These are phyloP conservation scores for Tritrichomonas foetus DNA, from an alignment of 208 protist species.

Conservation along the genomic window DNA sequence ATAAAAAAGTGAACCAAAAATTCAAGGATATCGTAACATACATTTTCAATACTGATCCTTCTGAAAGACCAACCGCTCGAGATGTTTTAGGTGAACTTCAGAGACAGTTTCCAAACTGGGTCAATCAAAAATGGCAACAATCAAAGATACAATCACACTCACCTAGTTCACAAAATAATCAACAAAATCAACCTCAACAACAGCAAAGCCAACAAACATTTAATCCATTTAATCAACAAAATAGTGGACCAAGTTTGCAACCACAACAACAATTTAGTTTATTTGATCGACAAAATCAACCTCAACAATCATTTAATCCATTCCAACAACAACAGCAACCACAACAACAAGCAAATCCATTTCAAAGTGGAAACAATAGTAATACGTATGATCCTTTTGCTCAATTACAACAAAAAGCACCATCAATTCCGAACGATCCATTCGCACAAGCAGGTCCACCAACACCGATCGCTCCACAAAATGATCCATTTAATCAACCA, in stretches of 20 bases:
- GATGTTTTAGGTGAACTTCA: background rate
- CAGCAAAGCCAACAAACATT: background rate
- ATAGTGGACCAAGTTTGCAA: background rate
- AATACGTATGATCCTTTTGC: no score
- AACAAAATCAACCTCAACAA: background rate
- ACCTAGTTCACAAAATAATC: no score
- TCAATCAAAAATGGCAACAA: background rate
- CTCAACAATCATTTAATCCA: background rate
- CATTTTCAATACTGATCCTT: background rate
- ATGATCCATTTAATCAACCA: no score
- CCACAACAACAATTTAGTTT: background rate
- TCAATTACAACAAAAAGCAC: no score
- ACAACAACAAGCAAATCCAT: no score
- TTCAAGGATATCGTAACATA: background rate
- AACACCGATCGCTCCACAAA: no score
- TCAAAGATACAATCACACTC: no score
- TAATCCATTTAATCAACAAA: no score
- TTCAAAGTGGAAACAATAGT: no score
- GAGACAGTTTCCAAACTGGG: background rate
- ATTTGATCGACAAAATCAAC: background rate
- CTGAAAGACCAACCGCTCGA: background rate
- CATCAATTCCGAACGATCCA: no score
- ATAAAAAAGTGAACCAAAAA: background rate
- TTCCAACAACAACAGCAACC: background rate
- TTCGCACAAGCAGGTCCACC: no score